Base-by-base conservation (phyloP, 2,329 filamentous ascomycete species). In the Aspergillus unguis region DNA sequence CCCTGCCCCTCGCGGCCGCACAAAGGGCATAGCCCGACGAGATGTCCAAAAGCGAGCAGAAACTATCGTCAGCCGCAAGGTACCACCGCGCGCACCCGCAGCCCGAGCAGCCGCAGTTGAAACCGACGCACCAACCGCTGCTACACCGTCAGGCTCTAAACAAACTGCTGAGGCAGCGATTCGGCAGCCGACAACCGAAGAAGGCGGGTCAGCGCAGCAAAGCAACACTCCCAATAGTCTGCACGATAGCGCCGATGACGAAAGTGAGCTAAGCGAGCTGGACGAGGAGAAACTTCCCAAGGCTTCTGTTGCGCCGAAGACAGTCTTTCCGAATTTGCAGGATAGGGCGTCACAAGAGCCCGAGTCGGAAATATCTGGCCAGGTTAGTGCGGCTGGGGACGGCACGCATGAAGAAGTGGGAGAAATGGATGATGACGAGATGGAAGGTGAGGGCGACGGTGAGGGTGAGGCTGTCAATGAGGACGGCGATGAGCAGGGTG, bases 181-280 rank as follows among this genome's bases (percentile, higher is more conserved):
- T 9, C 52, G 43, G 4, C 44, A 36, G 32, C 43, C 35, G 25
- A 36, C 37, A 74, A 63, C 78, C 68, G 43, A 80, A 75, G 69
- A 77, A 73, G 62, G 73, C 73, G 62, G 59, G 9, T 58, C 62
- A 9, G 69, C 68, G 41, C 68, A 66, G 17, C 69, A 74, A 31
- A 82, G 75, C 45, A 85, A 83, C 52, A 77, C 79, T 5, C 77
- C 78, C 0, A 81, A 80, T 5, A 88, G 82, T 54, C 71, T 85
- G 6, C 81, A 85, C 54, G 84, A 86, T 55, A 85, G 80, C 37
- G 85, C 82, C 0, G 85, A 87, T 56, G 84, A 86, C 50, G 85
- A 88, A 66, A 87, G 84, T 62, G 85, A 87, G 56, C 73, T 88
- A 0, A 87, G 84, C 48, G 85, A 88, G 55, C 80, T 85, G 7